Evolutionary conservation across 2,329 filamentous ascomycete genomes (phyloP), one percentile per base, ranked within the genome.

Genomic region (Cladosporium sp.): DNA sequence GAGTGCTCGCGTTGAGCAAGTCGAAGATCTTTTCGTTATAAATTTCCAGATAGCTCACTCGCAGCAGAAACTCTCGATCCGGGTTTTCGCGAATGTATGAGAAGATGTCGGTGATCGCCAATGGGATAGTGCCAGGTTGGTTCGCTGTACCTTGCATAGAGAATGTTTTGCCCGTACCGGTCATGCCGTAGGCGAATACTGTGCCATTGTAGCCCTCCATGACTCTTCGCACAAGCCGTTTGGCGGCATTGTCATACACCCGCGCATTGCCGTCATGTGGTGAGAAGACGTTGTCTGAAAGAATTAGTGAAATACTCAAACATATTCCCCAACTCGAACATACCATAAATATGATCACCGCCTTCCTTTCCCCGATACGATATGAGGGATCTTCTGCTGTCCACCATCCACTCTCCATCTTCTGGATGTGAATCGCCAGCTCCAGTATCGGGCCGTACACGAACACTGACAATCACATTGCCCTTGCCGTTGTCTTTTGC

Each of bases 171-270:
- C 94, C 94, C 0, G 94, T 97, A 61, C 94, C 94, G 3, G 94
- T 99, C 92, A 97, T 97, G 70, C 94, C 94, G 72, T 99, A 99
- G 17, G 93, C 93, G 72, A 99, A 97, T 22, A 99, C 94, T 1
- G 94, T 99, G 59, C 93, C 94, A 69, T 97, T 93, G 72, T 97
- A 99, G 40, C 94, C 94, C 77, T 99, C 94, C 94, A 99, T 99
- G 50, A 99, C 94, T 67, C 94, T 83, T 65, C 94, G 88, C 47
- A 99, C 94, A 52, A 99, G 80, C 61, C 94, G 88, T 75, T 97
- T 97, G 42, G 94, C 94, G 45, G 85, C 90, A 62, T 93, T 86
- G 74, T 99, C 94, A 72, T 99, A 99, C 9, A 99, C 94, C 70
- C 88, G 88, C 54, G 90, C 86, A 71, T 99, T 99, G 71, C 97